phyloP scores from a whole-genome alignment of 2,329 filamentous ascomycete species.

The Lasiodiplodia sp. region DNA sequence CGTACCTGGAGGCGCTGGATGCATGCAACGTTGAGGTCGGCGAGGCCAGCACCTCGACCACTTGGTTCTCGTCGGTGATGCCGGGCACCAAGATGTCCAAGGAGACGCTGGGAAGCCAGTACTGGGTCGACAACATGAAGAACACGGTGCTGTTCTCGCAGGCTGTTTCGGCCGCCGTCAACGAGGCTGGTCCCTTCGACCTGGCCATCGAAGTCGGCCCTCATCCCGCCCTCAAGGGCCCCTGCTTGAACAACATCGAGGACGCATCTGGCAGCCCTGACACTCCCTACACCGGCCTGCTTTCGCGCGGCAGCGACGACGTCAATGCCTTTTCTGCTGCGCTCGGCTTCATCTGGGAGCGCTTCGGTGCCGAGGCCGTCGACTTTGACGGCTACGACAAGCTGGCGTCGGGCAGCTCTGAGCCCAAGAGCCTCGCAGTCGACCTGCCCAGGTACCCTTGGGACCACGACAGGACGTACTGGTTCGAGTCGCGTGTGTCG shows the following conservation, averaged over 20 bases:
- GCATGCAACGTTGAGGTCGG: neutral
- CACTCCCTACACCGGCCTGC: conserved; percentile 19
- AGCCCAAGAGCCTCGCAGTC: conserved; percentile 30
- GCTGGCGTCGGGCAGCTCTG: neutral
- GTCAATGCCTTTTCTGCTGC: conserved; percentile 18
- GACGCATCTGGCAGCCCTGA: neutral
- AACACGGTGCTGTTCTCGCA: conserved; percentile 53
- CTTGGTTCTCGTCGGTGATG: neutral
- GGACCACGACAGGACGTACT: conserved; percentile 37
- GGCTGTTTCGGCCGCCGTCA: conserved; percentile 32
- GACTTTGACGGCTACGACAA: conserved; percentile 37
- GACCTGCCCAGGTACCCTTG: conserved; percentile 39
- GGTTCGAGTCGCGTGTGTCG: conserved; percentile 30
- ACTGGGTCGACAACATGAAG: conserved; percentile 58
- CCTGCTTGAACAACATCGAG: conserved; percentile 43
- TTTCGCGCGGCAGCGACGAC: conserved; percentile 34
- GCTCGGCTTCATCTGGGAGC: conserved; percentile 30
- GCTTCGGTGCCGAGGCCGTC: conserved; percentile 31
- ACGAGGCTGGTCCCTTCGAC: conserved; percentile 33
- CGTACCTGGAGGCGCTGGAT: neutral
- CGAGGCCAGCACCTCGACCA: neutral
- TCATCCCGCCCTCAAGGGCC: conserved; percentile 55
- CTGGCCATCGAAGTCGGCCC: conserved; percentile 56
- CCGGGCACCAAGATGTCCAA: neutral
- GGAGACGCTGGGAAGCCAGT: conserved; percentile 38